A percentile compares a stretch with the other conserved stretches of the same genome.
Evolutionary conservation across 2,329 filamentous ascomycete genomes (phyloP).

Genomic region (Bipolaris bicolor): DNA sequence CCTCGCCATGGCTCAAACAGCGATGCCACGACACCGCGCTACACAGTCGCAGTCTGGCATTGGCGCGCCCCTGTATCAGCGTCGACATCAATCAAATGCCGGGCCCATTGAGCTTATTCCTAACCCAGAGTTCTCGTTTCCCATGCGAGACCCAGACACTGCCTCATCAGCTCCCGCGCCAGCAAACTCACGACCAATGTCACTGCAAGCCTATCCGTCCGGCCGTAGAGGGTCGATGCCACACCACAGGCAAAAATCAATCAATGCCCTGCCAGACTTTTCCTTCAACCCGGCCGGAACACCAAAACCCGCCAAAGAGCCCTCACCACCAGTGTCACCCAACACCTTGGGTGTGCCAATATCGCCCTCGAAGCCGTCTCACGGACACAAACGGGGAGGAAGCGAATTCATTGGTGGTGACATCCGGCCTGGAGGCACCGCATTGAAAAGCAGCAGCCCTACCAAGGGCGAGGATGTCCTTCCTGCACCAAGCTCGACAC

Average conservation of each 20-base stretch:
- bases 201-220: constrained; percentile 44
- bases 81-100: constrained; percentile 40
- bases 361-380: constrained; percentile 61
- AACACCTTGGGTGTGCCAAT: constrained; percentile 45
- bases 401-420: constrained; percentile 88
- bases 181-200: constrained; percentile 47
- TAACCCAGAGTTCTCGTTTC: constrained; percentile 58
- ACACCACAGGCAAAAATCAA: constrained; percentile 50
- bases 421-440: constrained; percentile 57
- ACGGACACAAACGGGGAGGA: constrained; percentile 72
- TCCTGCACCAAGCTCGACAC: constrained; percentile 60
- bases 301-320: constrained; percentile 35
- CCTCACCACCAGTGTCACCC: constrained; percentile 50
- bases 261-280: constrained; percentile 55
- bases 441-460: constrained; percentile 70
- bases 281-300: constrained; percentile 56
- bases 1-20: constrained; percentile 46
- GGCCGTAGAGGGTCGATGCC: constrained; percentile 44
- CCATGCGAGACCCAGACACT: constrained; percentile 46
- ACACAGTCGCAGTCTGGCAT: constrained; percentile 46
- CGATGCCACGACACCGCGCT: constrained; percentile 50
- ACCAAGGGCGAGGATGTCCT: constrained; percentile 68
- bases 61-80: constrained; percentile 48
- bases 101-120: constrained; percentile 53
- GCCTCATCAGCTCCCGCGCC: constrained; percentile 38